A percentile compares a stretch with the other conserved stretches of the same genome.
These are phyloP conservation scores for Boletus rubescentipes DNA, from an alignment of 768 basidiomycete genomes.

Conservation along the genomic window DNA sequence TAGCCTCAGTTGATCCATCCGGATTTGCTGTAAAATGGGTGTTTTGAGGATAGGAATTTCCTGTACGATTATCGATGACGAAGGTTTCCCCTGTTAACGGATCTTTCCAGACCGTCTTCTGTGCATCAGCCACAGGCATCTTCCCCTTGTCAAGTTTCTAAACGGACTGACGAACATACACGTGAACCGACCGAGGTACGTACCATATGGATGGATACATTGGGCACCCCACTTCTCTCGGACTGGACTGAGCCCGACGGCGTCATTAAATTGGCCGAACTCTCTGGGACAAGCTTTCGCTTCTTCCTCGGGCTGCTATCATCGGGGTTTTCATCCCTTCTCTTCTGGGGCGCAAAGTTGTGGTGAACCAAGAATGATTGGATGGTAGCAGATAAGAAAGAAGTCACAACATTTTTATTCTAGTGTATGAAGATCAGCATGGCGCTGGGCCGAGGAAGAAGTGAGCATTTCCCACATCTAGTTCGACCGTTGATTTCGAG, in stretches of 20 bases:
- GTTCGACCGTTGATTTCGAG: constrained; percentile 63
- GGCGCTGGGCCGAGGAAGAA: constrained; percentile 11
- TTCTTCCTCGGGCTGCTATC: constrained; percentile 49
- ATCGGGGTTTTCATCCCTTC: constrained; percentile 6
- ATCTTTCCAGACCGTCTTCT: constrained; percentile 53
- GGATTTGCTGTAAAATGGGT: constrained; percentile 8
- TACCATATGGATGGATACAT: constrained; percentile 21
- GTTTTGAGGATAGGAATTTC: constrained; percentile 54
- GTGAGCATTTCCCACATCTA: constrained; percentile 51
- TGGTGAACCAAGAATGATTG: constrained; percentile 64
- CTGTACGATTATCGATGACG: constrained; percentile 64
- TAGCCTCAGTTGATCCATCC: constrained; percentile 8
- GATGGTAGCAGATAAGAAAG: constrained; percentile 58
- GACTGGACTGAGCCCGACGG: constrained; percentile 2
- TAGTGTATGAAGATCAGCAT: constrained; percentile 29
- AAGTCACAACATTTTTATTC: constrained; percentile 56
- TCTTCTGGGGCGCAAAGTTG: constrained; percentile 45
- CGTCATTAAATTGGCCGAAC: constrained; percentile 3
- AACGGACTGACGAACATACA: constrained; percentile 5
- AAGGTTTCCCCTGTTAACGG: constrained; percentile 57
- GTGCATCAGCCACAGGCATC: constrained; percentile 32
- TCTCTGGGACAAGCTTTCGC: constrained; percentile 39
- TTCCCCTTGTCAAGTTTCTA: constrained; percentile 13
- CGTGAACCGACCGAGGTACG: constrained; percentile 8
- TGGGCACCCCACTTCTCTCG: constrained; percentile 9